Conservation (phyloP, 371 early-diverging fungal genomes). For the Conidiobolus incongruus region DNA sequence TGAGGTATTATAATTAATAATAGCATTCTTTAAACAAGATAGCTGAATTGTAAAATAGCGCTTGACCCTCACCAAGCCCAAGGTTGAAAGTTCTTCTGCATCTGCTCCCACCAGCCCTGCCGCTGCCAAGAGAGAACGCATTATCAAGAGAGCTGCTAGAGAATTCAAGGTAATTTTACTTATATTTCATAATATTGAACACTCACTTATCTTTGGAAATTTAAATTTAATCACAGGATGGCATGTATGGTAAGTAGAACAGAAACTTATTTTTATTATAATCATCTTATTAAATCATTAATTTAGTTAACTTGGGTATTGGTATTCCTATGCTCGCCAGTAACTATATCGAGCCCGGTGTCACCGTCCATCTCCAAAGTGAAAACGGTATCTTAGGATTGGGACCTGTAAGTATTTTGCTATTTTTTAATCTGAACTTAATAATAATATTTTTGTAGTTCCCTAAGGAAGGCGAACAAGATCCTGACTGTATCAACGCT, state of each 20-base stretch:
- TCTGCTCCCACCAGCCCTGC: conserved; percentile 5
- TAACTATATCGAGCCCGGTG: conserved; percentile 33
- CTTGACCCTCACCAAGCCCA: neutral
- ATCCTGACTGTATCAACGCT: conserved; percentile 45
- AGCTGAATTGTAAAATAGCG: conserved; percentile 1
- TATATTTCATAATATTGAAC: too few species aligned
- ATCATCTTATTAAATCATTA: conserved; percentile 4
- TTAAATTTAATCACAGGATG: too few species aligned
- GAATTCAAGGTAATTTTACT: conserved; percentile 18
- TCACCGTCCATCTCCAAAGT: conserved; percentile 38
- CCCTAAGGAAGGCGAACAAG: conserved; percentile 27
- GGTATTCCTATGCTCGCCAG: conserved; percentile 50
- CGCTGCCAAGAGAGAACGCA: conserved; percentile 23
- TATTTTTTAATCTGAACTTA: too few species aligned
- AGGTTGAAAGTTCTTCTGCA: conserved; percentile 6
- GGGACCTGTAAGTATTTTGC: conserved; percentile 23
- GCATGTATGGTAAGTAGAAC: conserved; percentile 20
- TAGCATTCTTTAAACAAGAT: too few species aligned
- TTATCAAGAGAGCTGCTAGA: conserved; percentile 37
- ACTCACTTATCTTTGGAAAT: too few species aligned
- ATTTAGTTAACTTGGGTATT: conserved; percentile 30
- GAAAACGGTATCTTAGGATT: conserved; percentile 48
- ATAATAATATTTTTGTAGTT: too few species aligned
- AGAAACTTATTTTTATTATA: neutral
- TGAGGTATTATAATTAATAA: conserved; percentile 25